Percentiles rank a stretch among this genome's conserved stretches.
Evolutionary conservation across 179 eudicot genomes (phyloP).

Genomic region (Gypsophila paniculata): DNA sequence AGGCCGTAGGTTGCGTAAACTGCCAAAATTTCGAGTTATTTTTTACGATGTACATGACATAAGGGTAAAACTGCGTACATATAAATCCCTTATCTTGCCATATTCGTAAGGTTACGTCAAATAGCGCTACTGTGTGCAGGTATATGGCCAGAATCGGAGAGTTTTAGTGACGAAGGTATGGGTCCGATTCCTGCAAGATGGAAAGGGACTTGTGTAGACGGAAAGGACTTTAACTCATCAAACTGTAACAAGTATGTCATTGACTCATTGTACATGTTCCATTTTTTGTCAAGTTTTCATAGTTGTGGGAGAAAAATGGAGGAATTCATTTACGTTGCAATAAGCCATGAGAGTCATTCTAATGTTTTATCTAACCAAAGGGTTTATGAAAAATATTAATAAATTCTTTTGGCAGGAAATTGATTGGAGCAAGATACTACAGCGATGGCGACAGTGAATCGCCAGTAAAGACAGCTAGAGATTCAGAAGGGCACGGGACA

Average conservation of each 20-base stretch:
- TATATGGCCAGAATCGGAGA: conserved; percentile 47
- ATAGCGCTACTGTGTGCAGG: conserved; percentile 19
- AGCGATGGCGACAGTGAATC: conserved; percentile 21
- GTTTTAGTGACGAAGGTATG: conserved; percentile 35
- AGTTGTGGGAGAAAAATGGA: not conserved
- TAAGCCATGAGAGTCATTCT: not conserved
- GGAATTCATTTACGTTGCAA: too few species aligned
- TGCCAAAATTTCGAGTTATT: too few species aligned
- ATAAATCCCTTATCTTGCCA: not conserved
- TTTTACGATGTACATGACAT: too few species aligned
- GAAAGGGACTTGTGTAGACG: conserved; percentile 37
- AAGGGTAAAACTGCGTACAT: too few species aligned
- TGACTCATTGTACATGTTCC: not conserved
- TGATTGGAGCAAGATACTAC: conserved; percentile 67
- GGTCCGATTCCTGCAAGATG: conserved; percentile 34
- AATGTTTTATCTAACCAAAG: not conserved
- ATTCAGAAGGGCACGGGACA: conserved; percentile 55
- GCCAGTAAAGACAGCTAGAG: conserved; percentile 35
- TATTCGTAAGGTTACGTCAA: not conserved
- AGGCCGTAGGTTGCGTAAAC: too few species aligned
- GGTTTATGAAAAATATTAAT: not conserved
- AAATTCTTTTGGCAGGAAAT: conserved; percentile 34
- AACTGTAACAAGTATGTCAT: conserved; percentile 38
- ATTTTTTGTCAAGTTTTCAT: not conserved
- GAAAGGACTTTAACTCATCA: conserved; percentile 31